Evolutionary conservation across 106 monocot genomes (phyloP).

Genomic region (Chionographis japonica): DNA sequence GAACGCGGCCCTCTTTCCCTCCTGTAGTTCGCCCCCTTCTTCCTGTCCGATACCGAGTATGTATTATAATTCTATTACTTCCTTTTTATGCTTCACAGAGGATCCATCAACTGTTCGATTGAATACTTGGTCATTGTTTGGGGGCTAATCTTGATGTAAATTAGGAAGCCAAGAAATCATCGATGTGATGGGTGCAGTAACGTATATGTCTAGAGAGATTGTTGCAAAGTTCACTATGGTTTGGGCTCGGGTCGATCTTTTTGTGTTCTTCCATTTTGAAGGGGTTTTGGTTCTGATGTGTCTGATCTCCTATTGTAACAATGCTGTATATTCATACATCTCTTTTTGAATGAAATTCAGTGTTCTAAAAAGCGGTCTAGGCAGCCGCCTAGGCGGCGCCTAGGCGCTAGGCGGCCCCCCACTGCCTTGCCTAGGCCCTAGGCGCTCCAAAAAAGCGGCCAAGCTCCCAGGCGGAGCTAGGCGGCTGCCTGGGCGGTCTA

Average conservation of each 20-base stretch:
- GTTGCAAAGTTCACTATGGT: constrained; percentile 83
- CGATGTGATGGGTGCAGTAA: constrained; percentile 18
- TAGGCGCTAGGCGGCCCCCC: too few relatives aligned
- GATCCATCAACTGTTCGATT: neutral
- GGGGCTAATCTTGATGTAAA: neutral
- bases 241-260: constrained; percentile 83
- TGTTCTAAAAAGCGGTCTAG: too few relatives aligned
- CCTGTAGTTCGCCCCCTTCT: constrained; percentile 4
- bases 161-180: constrained; percentile 5
- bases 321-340: too few relatives aligned
- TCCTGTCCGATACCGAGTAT: constrained; percentile 22
- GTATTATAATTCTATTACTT: neutral
- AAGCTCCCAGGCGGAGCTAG: too few relatives aligned
- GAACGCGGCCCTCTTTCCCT: too few relatives aligned
- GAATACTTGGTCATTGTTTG: neutral
- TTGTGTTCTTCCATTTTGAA: constrained; percentile 67
- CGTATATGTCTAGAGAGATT: constrained; percentile 83
- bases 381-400: too few relatives aligned
- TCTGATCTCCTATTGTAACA: too few relatives aligned
- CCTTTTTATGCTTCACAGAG: neutral
- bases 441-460: too few relatives aligned
- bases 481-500: too few relatives aligned
- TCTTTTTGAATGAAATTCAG: too few relatives aligned
- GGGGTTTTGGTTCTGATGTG: constrained; percentile 46
- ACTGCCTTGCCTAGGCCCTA: too few relatives aligned